Base-by-base conservation (phyloP, 1,284 basidiomycete species). In the Flammula alnicola region DNA sequence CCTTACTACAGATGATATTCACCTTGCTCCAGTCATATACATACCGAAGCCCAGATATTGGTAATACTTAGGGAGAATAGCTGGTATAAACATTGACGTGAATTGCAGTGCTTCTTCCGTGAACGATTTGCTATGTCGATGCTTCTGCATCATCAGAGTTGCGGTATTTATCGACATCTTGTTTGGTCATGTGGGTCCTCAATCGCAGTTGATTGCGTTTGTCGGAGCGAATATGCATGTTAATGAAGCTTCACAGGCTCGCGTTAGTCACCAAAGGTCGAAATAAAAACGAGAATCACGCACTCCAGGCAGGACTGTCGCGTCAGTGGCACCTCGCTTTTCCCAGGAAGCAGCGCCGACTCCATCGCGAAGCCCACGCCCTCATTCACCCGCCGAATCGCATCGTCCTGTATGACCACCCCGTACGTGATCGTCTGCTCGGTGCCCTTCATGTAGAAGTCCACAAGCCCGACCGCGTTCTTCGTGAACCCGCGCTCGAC, bases 221-320 rank as follows among this genome's bases (percentile, higher is more conserved):
- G 29, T 52, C 54, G 5, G 47, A 41, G 2, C 50, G 47, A n/a
- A 56, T 52, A 19, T 52, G 48, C 16, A 33, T 42, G 36, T 56
- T 56, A 17, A 56, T 52, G 31, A 49, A 44, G 12, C 54, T 56
- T 8, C 23, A 50, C 16, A 37, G 4, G 22, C 20, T 37, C 25
- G 43, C 14, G 3, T 12, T 19, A n/a, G n/a, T n/a, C n/a, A n/a
- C n/a, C n/a, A n/a, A 3, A 12, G 19, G 20, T 32, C 35, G 8
- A 4, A 40, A 20, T 27, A 14, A 26, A 16, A 29, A 30, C 3
- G 22, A 11, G 12, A 14, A 20, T 33, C n/a, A 49, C 47, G 26
- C 22, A 55, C 54, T 46, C 44, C 12, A 55, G 10, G 19, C 47
- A 49, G 3, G 42, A 23, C 11, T 39, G 23, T 4, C 11, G 16